phyloP scores from a whole-genome alignment of 1,139 yeast species.

The Debaryomyces coudertii region DNA sequence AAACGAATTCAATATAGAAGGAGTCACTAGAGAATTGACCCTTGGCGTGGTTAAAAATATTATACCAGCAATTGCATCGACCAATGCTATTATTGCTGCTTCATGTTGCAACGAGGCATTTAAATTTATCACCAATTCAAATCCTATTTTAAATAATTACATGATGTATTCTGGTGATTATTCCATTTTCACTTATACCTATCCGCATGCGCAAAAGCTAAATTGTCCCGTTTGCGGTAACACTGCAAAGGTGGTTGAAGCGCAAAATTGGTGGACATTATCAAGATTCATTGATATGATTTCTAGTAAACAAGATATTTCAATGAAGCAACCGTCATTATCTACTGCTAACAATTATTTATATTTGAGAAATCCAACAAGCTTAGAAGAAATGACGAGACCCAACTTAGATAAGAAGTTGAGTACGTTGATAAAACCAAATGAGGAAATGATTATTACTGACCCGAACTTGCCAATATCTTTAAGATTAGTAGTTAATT shows the following conservation, averaged over 20 bases:
- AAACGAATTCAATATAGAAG: constrained; percentile 61
- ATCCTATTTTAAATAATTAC: constrained; percentile 73
- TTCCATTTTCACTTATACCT: constrained; percentile 74
- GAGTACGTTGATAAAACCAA: constrained; percentile 39
- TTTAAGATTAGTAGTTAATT: constrained; percentile 29
- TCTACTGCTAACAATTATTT: constrained; percentile 45
- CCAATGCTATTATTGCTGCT: constrained; percentile 92
- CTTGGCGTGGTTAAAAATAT: constrained; percentile 91
- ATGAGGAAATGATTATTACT: constrained; percentile 59
- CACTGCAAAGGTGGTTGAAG: constrained; percentile 34
- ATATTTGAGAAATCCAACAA: constrained; percentile 56
- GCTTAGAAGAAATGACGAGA: constrained; percentile 51
- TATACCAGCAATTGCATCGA: constrained; percentile 92
- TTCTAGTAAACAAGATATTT: constrained; percentile 36
- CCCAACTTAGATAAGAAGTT: constrained; percentile 46
- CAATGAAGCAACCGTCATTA: constrained; percentile 55
- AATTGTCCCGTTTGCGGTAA: constrained; percentile 80
- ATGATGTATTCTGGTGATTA: constrained; percentile 87
- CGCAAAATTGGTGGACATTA: constrained; percentile 46
- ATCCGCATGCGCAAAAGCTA: constrained; percentile 58
- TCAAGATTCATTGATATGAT: constrained; percentile 51
- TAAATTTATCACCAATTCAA: constrained; percentile 70
- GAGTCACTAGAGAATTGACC: constrained; percentile 72
- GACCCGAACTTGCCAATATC: constrained; percentile 59
- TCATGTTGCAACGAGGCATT: constrained; percentile 87